Percentiles rank a stretch among this genome's conserved stretches.
phyloP scores from a whole-genome alignment of 257 asterid species.

The Sherardia arvensis region DNA sequence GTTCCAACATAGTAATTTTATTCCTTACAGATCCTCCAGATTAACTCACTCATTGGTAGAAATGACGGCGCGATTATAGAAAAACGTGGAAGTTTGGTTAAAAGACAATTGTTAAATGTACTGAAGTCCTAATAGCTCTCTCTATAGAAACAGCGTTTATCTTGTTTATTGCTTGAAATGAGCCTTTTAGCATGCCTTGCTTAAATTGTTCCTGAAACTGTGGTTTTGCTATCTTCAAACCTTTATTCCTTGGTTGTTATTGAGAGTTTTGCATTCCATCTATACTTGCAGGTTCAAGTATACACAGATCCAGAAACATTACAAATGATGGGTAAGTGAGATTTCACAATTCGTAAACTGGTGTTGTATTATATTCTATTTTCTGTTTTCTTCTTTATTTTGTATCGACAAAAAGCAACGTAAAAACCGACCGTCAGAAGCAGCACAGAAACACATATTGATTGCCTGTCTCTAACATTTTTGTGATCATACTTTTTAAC shows the following conservation, averaged over 20 bases:
- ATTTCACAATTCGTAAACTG: not conserved
- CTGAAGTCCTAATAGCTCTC: too few species aligned
- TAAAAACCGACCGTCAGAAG: not conserved
- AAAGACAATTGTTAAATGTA: not conserved
- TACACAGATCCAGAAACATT: constrained; percentile 62
- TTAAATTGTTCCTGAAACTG: not conserved
- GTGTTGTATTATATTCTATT: not conserved
- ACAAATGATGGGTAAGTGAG: constrained; percentile 57
- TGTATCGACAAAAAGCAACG: constrained; percentile 1
- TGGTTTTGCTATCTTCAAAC: not conserved
- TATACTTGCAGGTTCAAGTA: constrained; percentile 55
- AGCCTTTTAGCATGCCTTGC: not conserved
- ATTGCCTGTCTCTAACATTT: too few species aligned
- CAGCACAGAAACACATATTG: not conserved
- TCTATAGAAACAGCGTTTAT: too few species aligned
- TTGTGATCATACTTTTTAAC: constrained; percentile 12
- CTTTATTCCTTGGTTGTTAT: not conserved
- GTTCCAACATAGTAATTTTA: not conserved
- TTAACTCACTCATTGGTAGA: not conserved
- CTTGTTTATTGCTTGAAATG: not conserved
- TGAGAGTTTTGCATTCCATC: not conserved
- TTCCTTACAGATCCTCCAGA: not conserved
- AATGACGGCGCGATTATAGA: not conserved
- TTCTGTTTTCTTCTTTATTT: not conserved
- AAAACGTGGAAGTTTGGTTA: not conserved